Evolutionary conservation across 2,329 filamentous ascomycete genomes (phyloP).

Genomic region (Beauveria pseudobassiana): DNA sequence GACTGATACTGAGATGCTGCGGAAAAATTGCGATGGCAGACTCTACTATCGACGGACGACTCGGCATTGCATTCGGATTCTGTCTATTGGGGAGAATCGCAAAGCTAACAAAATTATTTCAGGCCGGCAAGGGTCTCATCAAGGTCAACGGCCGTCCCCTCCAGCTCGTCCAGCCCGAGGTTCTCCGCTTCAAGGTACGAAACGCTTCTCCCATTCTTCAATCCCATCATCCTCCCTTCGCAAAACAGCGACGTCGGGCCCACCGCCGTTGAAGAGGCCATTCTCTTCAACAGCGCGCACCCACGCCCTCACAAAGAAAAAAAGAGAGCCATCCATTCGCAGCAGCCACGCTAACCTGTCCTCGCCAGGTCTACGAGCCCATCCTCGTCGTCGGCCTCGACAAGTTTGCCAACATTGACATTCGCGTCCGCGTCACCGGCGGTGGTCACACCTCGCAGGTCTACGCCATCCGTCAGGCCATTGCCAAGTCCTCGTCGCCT

Average conservation of each 20-base stretch:
- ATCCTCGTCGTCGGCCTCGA: conserved; percentile 94
- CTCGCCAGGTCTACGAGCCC: conserved; percentile 83
- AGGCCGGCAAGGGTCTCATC: conserved; percentile 64
- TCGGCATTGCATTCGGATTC: neutral
- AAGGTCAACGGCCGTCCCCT: conserved; percentile 99
- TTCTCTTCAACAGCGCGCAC: neutral
- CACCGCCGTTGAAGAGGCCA: neutral
- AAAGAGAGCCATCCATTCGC: conserved; percentile 11
- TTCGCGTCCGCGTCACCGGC: conserved; percentile 90
- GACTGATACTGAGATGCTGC: neutral
- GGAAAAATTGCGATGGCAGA: neutral
- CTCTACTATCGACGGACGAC: neutral
- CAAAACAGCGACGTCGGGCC: conserved; percentile 2
- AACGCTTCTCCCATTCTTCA: neutral
- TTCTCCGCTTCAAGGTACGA: conserved; percentile 90
- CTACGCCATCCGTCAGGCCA: conserved; percentile 98
- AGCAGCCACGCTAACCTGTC: conserved; percentile 16
- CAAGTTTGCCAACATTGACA: conserved; percentile 95
- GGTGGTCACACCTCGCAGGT: conserved; percentile 97
- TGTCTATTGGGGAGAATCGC: neutral
- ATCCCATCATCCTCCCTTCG: conserved; percentile 2
- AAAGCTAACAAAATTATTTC: conserved; percentile 22
- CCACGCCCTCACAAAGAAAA: neutral
- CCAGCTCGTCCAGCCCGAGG: conserved; percentile 87
- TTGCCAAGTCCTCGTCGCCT: conserved; percentile 74